Base-by-base conservation (phyloP, 306 rosid species). In the Cucumis melo region DNA sequence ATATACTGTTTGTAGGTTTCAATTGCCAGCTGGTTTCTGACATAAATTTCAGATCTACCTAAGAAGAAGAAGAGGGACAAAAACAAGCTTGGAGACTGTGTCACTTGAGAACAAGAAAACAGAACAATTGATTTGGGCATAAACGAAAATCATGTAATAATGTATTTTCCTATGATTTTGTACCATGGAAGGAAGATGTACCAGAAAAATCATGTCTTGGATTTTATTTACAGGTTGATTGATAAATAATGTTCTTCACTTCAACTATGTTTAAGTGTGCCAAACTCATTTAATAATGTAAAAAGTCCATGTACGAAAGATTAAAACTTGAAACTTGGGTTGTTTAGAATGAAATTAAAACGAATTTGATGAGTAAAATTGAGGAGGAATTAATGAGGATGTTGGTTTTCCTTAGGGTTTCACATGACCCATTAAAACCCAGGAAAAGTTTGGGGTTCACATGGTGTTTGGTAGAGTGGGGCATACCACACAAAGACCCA, bases 341-440 rank as follows among this genome's bases (percentile, higher is more conserved):
- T 2, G 72, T 9, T n/a, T 11, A 39, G 19, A 41, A 13, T 20
- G 74, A 21, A 44, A 56, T 59, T 44, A 54, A 21, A 42, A 72
- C 24, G 17, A 48, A 8, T 27, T 46, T 72, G 60, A 24, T 15
- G 59, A 27, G 11, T 48, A 14, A 48, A 14, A 48, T 4, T 50
- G 42, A 10, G 10, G 5, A 24, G 55, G 48, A 53, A 32, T 17
- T 53, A 73, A 73, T 29, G 48, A 32, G 77, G 77, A 53, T 53
- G 62, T 73, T 73, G 61, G 61, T 73, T 64, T 64, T 51, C 24
- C 14, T 46, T 48, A 16, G 76, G 59, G 10, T 27, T 75, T 80
- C 82, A 78, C 86, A 82, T 79, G 84, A 86, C 21, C 74, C 76
- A 71, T 71, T 71, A 29, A 78, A 63, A 56, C 41, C 11, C 24